phyloP scores from a whole-genome alignment of 768 basidiomycete species.

The Lactarius hatsudake region DNA sequence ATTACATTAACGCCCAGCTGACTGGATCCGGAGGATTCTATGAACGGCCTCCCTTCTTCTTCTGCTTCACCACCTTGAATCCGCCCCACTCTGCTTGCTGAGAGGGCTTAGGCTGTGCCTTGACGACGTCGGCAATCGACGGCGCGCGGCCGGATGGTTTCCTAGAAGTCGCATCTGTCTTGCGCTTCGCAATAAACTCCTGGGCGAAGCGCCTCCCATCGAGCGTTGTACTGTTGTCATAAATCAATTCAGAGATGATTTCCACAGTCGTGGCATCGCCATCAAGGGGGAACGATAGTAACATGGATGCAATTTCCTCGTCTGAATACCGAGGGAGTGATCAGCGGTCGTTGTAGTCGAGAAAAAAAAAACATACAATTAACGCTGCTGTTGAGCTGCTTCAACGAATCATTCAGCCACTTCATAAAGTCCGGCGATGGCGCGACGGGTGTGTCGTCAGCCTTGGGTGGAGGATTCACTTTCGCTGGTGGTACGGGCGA shows the following conservation, averaged over 20 bases:
- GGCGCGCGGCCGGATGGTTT: conserved; percentile 53
- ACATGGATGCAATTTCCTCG: conserved; percentile 95
- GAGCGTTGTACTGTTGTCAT: conserved; percentile 89
- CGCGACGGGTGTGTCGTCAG: conserved; percentile 60
- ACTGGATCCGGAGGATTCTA: conserved; percentile 31
- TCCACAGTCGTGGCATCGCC: conserved; percentile 79
- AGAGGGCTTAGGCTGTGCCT: conserved; percentile 74
- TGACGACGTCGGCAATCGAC: conserved; percentile 88
- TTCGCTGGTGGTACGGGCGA: conserved; percentile 31
- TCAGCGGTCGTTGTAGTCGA: conserved; percentile 1
- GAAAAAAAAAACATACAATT: conserved; percentile 47
- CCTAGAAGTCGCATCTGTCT: conserved; percentile 65
- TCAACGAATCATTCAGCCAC: conserved; percentile 85
- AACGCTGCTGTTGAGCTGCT: conserved; percentile 68
- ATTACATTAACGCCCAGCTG: conserved; percentile 1
- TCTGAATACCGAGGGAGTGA: conserved; percentile 45
- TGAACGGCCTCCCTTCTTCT: conserved; percentile 76
- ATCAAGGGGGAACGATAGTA: conserved; percentile 91
- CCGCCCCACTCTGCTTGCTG: conserved; percentile 76
- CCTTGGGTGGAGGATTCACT: conserved; percentile 37
- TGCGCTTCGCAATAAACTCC: conserved; percentile 85
- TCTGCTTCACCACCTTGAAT: conserved; percentile 94
- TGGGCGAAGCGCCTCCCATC: conserved; percentile 94
- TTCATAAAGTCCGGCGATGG: conserved; percentile 90
- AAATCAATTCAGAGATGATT: conserved; percentile 93